These are phyloP conservation scores for Sporothrix globosa DNA, from an alignment of 2,329 filamentous ascomycete genomes.

Conservation along the genomic window DNA sequence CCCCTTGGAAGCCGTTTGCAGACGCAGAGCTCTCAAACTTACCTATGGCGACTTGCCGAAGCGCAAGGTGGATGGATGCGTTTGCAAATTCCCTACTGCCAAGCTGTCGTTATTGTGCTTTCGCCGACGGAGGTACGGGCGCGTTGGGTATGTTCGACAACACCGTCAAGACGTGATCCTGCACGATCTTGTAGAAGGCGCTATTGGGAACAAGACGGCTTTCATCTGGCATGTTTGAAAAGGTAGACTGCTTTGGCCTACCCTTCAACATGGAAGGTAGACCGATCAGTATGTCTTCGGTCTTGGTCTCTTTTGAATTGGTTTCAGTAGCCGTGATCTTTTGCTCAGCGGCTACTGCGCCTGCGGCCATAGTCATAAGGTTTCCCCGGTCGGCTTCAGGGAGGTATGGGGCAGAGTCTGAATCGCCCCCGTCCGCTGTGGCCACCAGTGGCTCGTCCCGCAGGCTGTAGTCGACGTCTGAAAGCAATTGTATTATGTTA, in stretches of 20 bases:
- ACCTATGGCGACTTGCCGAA: neutral
- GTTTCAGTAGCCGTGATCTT: neutral
- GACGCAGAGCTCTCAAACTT: neutral
- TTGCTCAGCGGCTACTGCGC: slow-evolving; percentile 28
- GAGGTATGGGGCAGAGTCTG: neutral
- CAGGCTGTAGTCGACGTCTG: slow-evolving; percentile 31
- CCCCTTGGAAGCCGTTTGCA: too few relatives aligned
- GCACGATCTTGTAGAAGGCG: slow-evolving; percentile 26
- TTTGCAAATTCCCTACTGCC: neutral
- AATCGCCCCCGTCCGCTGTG: neutral
- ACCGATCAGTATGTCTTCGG: neutral
- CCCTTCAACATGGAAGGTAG: neutral
- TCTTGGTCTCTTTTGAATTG: neutral
- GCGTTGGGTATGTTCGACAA: slow-evolving; percentile 25
- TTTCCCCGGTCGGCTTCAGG: slow-evolving; percentile 1
- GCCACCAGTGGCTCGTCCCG: slow-evolving; percentile 1
- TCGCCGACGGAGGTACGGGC: neutral
- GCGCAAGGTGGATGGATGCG: too few relatives aligned
- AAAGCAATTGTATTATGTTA: neutral
- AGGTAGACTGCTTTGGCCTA: neutral
- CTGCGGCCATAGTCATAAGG: slow-evolving; percentile 15
- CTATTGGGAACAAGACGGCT: neutral
- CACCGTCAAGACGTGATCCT: slow-evolving; percentile 27
- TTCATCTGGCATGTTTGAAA: neutral
- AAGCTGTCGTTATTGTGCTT: neutral